These are phyloP conservation scores for Neofusicoccum umdonicola DNA, from an alignment of 2,329 filamentous ascomycete genomes.

Conservation along the genomic window DNA sequence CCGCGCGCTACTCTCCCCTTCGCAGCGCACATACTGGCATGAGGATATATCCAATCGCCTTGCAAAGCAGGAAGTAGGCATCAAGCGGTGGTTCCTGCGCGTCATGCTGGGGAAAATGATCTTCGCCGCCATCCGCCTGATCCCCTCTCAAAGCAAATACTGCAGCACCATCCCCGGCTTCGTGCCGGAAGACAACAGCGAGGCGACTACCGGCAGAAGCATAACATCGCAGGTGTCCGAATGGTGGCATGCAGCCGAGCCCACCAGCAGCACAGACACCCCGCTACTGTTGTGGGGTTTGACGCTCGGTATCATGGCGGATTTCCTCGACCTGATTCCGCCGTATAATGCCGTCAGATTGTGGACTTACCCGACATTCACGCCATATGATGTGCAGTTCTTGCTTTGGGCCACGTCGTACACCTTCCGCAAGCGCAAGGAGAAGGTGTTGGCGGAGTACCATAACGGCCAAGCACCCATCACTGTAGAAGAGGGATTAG, in stretches of 20 bases:
- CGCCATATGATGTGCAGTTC: constrained; percentile 58
- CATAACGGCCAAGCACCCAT: background rate
- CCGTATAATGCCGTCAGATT: constrained; percentile 60
- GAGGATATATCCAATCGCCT: constrained; percentile 64
- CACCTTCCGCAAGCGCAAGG: constrained; percentile 46
- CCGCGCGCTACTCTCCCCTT: constrained; percentile 58
- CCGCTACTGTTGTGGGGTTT: constrained; percentile 67
- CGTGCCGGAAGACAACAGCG: constrained; percentile 32
- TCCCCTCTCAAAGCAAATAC: constrained; percentile 61
- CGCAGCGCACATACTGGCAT: constrained; percentile 60
- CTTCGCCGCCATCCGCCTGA: constrained; percentile 63
- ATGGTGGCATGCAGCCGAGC: constrained; percentile 27
- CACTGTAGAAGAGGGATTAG: constrained; percentile 27
- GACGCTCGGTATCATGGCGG: constrained; percentile 64
- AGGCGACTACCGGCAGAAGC: background rate
- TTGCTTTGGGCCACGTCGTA: constrained; percentile 61
- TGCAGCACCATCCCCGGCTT: constrained; percentile 55
- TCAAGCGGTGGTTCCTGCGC: constrained; percentile 55
- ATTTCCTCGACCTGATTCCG: constrained; percentile 67
- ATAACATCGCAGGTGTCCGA: background rate
- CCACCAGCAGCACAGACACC: constrained; percentile 33
- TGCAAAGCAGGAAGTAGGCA: constrained; percentile 53
- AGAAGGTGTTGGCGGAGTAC: constrained; percentile 15
- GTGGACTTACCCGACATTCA: constrained; percentile 69
- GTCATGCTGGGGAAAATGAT: constrained; percentile 64